Evolutionary conservation across 2,329 filamentous ascomycete species (phyloP).

Genomic region (Colletotrichum aenigma): DNA sequence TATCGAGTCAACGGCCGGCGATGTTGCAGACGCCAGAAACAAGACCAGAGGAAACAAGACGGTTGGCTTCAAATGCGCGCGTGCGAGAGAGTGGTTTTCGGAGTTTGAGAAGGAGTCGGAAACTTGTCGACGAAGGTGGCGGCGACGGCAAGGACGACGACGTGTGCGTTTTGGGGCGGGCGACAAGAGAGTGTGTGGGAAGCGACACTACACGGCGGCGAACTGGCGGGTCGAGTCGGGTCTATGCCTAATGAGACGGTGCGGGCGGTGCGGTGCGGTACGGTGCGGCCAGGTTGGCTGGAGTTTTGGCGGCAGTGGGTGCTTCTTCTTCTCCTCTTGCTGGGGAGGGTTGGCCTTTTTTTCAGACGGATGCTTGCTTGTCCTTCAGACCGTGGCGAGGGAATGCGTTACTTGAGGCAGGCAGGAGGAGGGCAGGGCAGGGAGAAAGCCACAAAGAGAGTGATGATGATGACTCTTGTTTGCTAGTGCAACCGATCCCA

Average conservation of each 20-base stretch:
- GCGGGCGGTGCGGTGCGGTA: neutral
- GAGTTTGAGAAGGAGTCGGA: neutral
- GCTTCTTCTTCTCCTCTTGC: neutral
- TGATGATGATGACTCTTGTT: slow-evolving; percentile 18
- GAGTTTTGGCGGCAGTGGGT: neutral
- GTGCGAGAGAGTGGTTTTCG: neutral
- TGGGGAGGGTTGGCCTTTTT: neutral
- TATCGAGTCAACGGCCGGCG: neutral
- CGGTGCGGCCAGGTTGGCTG: neutral
- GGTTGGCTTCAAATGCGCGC: neutral
- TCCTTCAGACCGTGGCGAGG: neutral
- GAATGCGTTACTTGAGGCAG: neutral
- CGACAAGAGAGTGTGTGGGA: neutral
- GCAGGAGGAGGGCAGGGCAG: neutral
- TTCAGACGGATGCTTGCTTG: neutral
- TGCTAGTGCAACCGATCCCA: slow-evolving; percentile 1
- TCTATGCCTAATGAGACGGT: slow-evolving; percentile 1
- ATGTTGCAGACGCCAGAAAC: neutral
- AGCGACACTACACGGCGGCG: slow-evolving; percentile 9
- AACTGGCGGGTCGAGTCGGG: slow-evolving; percentile 17
- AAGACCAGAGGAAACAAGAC: neutral
- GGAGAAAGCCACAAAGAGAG: slow-evolving; percentile 9
- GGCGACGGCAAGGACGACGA: neutral
- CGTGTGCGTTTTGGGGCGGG: slow-evolving; percentile 12
- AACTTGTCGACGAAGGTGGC: neutral